These are phyloP conservation scores for Pichiaceae sp. DNA, from an alignment of 1,139 yeast genomes.

Conservation along the genomic window DNA sequence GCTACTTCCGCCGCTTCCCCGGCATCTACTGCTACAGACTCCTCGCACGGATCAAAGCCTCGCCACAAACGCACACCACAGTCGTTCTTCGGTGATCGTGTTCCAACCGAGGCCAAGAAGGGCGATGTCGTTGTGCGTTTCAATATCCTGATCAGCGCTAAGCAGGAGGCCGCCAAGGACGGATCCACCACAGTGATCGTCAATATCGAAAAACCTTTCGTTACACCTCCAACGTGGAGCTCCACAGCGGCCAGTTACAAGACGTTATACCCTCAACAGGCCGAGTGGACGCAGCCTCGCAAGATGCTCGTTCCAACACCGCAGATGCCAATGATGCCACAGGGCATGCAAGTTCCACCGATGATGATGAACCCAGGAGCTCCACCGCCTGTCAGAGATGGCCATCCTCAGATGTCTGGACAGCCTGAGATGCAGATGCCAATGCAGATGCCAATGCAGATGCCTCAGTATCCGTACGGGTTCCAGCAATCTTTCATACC, in stretches of 20 bases:
- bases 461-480: slow-evolving; percentile 8
- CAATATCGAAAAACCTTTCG: slow-evolving; percentile 54
- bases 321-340: slow-evolving; percentile 10
- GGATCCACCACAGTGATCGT: slow-evolving; percentile 23
- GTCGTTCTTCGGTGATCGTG: slow-evolving; percentile 33
- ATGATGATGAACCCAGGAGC: slow-evolving; percentile 13
- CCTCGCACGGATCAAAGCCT: slow-evolving; percentile 4
- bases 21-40: slow-evolving; percentile 10
- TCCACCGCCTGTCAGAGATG: slow-evolving; percentile 7
- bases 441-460: slow-evolving; percentile 4
- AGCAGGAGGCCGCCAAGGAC: slow-evolving; percentile 26
- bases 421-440: slow-evolving; percentile 1
- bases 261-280: slow-evolving; percentile 32
- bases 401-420: slow-evolving; percentile 7
- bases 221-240: slow-evolving; percentile 78
- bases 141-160: slow-evolving; percentile 46
- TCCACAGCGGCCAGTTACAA: slow-evolving; percentile 48
- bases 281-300: slow-evolving; percentile 10
- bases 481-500: slow-evolving; percentile 15
- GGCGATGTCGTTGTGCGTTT: slow-evolving; percentile 41
- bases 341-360: slow-evolving; percentile 10
- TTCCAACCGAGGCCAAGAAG: slow-evolving; percentile 35
- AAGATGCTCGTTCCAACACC: slow-evolving; percentile 6
- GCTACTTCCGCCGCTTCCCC: slow-evolving; percentile 5
- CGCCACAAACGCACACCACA: slow-evolving; percentile 10